These are phyloP conservation scores for Crithidia brevicula DNA, from an alignment of 208 protist genomes.

Conservation along the genomic window DNA sequence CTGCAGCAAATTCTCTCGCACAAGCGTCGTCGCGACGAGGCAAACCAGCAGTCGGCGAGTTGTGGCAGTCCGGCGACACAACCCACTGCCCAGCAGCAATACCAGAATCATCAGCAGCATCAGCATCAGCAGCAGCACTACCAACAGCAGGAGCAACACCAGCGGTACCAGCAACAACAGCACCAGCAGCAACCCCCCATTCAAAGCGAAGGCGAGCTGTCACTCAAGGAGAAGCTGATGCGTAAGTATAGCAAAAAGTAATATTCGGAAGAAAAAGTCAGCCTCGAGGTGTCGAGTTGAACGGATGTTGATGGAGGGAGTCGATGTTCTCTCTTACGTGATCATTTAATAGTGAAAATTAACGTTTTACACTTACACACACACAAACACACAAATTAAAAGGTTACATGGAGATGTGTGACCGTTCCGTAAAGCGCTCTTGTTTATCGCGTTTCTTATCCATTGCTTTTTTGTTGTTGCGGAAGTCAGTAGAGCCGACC, in stretches of 20 bases:
- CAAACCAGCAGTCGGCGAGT: conserved; percentile 4
- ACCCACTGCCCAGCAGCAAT: not conserved
- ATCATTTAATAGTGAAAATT: too few species aligned
- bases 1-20: conserved; percentile 66
- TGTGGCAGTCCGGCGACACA: conserved; percentile 1
- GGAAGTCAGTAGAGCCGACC: too few species aligned
- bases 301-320: not conserved
- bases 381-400: too few species aligned
- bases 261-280: too few species aligned
- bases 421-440: too few species aligned
- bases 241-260: conserved; percentile 47
- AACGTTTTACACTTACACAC: too few species aligned
- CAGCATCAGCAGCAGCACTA: not conserved
- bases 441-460: too few species aligned
- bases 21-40: conserved; percentile 61
- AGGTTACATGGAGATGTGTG: too few species aligned
- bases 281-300: too few species aligned
- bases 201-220: conserved; percentile 18
- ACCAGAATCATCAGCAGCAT: not conserved
- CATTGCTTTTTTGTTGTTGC: too few species aligned
- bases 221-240: conserved; percentile 65
- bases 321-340: not conserved
- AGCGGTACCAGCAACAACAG: conserved; percentile 1
- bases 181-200: not conserved
- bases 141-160: not conserved